phyloP scores from a whole-genome alignment of 192 early-diverging fungal genomes.

The Coemansia sp. region DNA sequence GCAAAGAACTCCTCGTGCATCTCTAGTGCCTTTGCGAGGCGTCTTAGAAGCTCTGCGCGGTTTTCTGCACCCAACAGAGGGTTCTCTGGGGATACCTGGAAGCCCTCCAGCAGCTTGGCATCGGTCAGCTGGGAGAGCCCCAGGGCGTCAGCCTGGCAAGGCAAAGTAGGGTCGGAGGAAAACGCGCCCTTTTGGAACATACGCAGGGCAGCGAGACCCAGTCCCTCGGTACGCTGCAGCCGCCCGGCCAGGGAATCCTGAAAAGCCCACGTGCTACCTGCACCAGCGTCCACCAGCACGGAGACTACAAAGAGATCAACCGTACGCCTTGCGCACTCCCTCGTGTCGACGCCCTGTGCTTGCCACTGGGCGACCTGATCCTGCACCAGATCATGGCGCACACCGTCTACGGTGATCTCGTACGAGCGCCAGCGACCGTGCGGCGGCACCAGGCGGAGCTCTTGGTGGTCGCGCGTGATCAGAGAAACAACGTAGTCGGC shows the following conservation, averaged over 20 bases:
- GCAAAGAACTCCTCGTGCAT: slow-evolving; percentile 60
- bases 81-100: slow-evolving; percentile 78
- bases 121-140: slow-evolving; percentile 32
- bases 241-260: slow-evolving; percentile 48
- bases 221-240: slow-evolving; percentile 75
- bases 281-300: slow-evolving; percentile 91
- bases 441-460: slow-evolving; percentile 68
- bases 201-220: slow-evolving; percentile 79
- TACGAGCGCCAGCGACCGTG: slow-evolving; percentile 91
- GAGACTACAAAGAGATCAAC: slow-evolving; percentile 87
- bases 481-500: slow-evolving; percentile 66
- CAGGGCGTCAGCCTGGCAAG: slow-evolving; percentile 67
- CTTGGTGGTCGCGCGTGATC: slow-evolving; percentile 69
- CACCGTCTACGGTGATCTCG: slow-evolving; percentile 52
- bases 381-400: slow-evolving; percentile 44
- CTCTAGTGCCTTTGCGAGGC: slow-evolving; percentile 59
- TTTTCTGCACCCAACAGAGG: slow-evolving; percentile 78
- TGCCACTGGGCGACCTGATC: slow-evolving; percentile 37
- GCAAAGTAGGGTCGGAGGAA: slow-evolving; percentile 53
- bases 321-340: slow-evolving; percentile 63
- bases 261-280: slow-evolving; percentile 79
- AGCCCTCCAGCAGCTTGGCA: slow-evolving; percentile 49
- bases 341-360: slow-evolving; percentile 18
- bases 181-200: slow-evolving; percentile 82
- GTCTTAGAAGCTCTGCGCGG: slow-evolving; percentile 65